A percentile compares a stretch with the other conserved stretches of the same genome.
phyloP scores from a whole-genome alignment of 495 filamentous ascomycete genomes.

The Neurospora sp. region DNA sequence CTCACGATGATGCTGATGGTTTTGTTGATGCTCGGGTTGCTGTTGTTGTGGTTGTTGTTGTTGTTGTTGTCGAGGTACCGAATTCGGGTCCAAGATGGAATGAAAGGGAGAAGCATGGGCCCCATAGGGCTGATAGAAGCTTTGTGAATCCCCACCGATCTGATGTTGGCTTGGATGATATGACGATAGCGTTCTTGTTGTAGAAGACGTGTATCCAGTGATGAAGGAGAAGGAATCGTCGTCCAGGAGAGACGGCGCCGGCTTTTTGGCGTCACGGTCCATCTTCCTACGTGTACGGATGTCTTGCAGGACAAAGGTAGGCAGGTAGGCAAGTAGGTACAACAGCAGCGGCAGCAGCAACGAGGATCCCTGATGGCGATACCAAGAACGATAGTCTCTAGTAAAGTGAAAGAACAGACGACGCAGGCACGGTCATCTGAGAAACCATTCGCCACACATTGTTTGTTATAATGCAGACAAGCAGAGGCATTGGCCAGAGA shows the following conservation, averaged over 20 bases:
- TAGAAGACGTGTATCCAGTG: neutral
- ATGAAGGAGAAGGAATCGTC: conserved; percentile 13
- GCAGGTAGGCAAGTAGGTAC: neutral
- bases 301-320: neutral
- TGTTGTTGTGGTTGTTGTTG: neutral
- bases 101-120: conserved; percentile 3
- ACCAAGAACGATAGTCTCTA: neutral
- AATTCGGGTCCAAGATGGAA: neutral
- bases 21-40: neutral
- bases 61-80: neutral
- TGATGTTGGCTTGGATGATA: neutral
- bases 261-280: conserved; percentile 18
- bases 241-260: conserved; percentile 20
- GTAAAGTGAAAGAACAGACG: conserved; percentile 8
- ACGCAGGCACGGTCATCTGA: conserved; percentile 6
- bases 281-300: conserved; percentile 7
- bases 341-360: neutral
- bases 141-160: neutral
- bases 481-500: neutral
- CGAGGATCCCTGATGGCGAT: neutral
- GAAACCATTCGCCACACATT: conserved; percentile 26
- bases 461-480: conserved; percentile 16
- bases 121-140: neutral
- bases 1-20: neutral
- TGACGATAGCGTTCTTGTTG: conserved; percentile 1